Evolutionary conservation across 257 asterid genomes (phyloP).

Genomic region (Fraxinus quadrangulata): DNA sequence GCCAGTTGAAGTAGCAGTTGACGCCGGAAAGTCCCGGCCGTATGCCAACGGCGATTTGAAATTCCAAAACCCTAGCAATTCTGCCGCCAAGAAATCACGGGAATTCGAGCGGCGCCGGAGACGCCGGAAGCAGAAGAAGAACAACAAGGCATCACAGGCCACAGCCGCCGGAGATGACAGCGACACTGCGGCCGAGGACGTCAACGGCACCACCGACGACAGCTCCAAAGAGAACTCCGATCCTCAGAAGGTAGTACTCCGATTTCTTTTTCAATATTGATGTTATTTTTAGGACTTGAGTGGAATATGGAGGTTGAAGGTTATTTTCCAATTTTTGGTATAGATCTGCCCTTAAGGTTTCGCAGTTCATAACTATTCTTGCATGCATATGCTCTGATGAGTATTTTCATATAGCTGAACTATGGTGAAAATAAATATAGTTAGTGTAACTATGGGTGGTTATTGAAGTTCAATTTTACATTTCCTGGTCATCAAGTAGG

Average conservation of each 20-base stretch:
- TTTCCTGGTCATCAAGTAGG: not conserved
- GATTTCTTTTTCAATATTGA: not conserved
- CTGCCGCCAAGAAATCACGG: constrained; percentile 54
- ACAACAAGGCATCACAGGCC: constrained; percentile 40
- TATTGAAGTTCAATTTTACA: not conserved
- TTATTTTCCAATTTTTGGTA: not conserved
- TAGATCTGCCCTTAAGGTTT: not conserved
- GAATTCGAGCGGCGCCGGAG: constrained; percentile 78
- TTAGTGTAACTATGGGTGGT: not conserved
- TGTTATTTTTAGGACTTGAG: not conserved
- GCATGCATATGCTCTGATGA: not conserved
- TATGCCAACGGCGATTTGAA: constrained; percentile 47
- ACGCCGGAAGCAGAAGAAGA: constrained; percentile 94
- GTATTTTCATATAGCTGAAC: not conserved
- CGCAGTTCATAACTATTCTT: not conserved
- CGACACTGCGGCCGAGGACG: constrained; percentile 51
- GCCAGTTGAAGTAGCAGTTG: constrained; percentile 53
- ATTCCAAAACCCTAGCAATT: constrained; percentile 38
- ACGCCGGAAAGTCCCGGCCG: constrained; percentile 28
- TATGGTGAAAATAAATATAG: not conserved
- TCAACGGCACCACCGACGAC: constrained; percentile 1
- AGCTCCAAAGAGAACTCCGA: not conserved
- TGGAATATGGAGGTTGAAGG: not conserved
- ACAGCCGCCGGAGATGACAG: constrained; percentile 52
- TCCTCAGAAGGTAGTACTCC: not conserved